Evolutionary conservation across 1,139 yeast genomes (phyloP).

Genomic region (Suhomyces bolitotheri): DNA sequence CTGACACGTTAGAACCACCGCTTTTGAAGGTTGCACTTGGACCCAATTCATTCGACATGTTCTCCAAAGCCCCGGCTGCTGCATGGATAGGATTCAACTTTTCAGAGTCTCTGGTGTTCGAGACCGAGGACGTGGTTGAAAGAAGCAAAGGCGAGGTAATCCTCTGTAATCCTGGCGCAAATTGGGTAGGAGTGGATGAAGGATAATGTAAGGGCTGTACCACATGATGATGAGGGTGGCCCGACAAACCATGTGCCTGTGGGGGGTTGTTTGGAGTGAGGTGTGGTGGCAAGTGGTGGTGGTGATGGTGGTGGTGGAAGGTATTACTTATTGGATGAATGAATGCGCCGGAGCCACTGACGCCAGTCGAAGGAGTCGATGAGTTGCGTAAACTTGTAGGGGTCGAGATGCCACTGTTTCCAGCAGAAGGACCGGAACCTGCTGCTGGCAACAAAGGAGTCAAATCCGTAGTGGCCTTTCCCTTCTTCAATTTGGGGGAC

Average conservation of each 20-base stretch:
- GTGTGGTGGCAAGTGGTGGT: slow-evolving; percentile 31
- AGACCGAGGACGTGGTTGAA: slow-evolving; percentile 44
- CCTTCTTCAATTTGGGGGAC: slow-evolving; percentile 36
- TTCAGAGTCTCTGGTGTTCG: slow-evolving; percentile 33
- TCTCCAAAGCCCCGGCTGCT: slow-evolving; percentile 67
- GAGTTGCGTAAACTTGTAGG: slow-evolving; percentile 9
- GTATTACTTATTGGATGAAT: slow-evolving; percentile 16
- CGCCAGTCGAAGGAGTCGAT: slow-evolving; percentile 7
- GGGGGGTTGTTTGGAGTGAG: slow-evolving; percentile 14
- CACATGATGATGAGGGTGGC: slow-evolving; percentile 28
- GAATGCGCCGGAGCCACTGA: slow-evolving; percentile 11
- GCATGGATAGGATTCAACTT: slow-evolving; percentile 13
- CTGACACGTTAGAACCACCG: slow-evolving; percentile 17
- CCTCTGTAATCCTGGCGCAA: slow-evolving; percentile 62
- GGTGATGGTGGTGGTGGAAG: slow-evolving; percentile 21
- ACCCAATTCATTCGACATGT: slow-evolving; percentile 48
- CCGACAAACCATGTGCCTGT: slow-evolving; percentile 10
- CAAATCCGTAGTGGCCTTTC: slow-evolving; percentile 20
- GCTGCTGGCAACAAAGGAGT: slow-evolving; percentile 37
- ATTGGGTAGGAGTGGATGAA: slow-evolving; percentile 67
- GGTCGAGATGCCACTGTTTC: slow-evolving; percentile 9
- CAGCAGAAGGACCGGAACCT: slow-evolving; percentile 8
- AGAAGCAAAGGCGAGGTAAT: slow-evolving; percentile 66
- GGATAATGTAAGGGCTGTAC: slow-evolving; percentile 66
- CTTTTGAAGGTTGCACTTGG: slow-evolving; percentile 46